Evolutionary conservation across 2,329 filamentous ascomycete genomes (phyloP).

Genomic region (Mycosphaerelloides madeirae): DNA sequence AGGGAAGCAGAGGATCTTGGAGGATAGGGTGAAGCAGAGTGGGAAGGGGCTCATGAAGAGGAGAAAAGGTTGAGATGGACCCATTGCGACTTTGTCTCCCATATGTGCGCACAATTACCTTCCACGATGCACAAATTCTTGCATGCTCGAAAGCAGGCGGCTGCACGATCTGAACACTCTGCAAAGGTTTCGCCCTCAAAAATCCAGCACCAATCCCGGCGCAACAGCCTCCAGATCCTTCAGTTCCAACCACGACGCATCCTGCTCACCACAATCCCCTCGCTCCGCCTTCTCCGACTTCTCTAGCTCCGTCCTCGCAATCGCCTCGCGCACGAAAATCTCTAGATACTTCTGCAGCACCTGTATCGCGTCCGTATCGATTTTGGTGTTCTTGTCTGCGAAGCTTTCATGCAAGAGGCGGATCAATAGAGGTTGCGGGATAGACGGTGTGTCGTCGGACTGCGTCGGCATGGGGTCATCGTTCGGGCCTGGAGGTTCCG

Average conservation of each 20-base stretch:
- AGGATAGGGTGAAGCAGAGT: slow-evolving; percentile 12
- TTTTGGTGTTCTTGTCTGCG: slow-evolving; percentile 61
- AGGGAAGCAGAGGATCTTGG: slow-evolving; percentile 17
- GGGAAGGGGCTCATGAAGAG: slow-evolving; percentile 5
- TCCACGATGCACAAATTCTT: no score
- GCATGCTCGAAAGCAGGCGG: no score
- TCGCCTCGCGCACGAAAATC: slow-evolving; percentile 82
- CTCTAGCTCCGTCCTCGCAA: slow-evolving; percentile 72
- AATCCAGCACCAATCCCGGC: slow-evolving; percentile 79
- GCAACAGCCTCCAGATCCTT: slow-evolving; percentile 87
- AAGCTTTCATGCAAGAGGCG: slow-evolving; percentile 77
- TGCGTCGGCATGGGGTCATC: slow-evolving; percentile 15
- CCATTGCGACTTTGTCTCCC: no score
- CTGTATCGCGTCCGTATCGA: slow-evolving; percentile 71
- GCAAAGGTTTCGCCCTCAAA: slow-evolving; percentile 45
- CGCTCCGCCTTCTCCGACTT: slow-evolving; percentile 44
- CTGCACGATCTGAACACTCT: no score
- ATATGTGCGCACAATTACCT: no score
- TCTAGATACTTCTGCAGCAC: slow-evolving; percentile 83
- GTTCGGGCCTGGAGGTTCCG: slow-evolving; percentile 2
- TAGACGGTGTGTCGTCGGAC: slow-evolving; percentile 37
- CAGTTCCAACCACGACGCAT: slow-evolving; percentile 54
- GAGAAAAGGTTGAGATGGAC: slow-evolving; percentile 6
- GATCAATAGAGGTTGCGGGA: slow-evolving; percentile 71
- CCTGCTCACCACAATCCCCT: slow-evolving; percentile 27